Evolutionary conservation across 106 monocot genomes (phyloP), one percentile per base, ranked within the genome.

Genomic region (Dioscorea alata): DNA sequence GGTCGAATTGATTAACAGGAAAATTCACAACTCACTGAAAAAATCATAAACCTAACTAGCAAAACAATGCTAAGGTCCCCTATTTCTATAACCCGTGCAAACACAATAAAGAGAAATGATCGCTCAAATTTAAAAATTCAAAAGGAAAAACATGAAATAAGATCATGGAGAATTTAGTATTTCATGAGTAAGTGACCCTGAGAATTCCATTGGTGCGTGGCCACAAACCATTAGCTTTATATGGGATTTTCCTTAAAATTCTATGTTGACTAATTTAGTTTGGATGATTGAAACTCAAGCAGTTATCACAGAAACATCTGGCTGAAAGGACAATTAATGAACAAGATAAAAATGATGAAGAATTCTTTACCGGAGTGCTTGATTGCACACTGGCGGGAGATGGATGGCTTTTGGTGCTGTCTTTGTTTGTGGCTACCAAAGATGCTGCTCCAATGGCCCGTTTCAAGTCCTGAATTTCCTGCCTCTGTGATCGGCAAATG

Each of bases 401-500:
- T 31, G 31, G 70, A 25, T 72, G 75, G 51, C 57, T 69, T 23
- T 72, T 79, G 0, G 68, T 28, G 14, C 28, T 67, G 54, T 79
- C 84, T 60, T 90, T 85, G 42, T 33, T 61, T 71, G 69, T 20
- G 2, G 24, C 57, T 13, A 81, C 64, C 25, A 68, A 50, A 33
- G 65, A 75, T 68, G 73, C 42, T 15, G 70, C 48, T 68, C 76
- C 69, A 56, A 85, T 57, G 4, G 78, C 18, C 13, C 70, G 74
- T 71, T 99, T 99, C 68, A 99, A 73, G 60, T 93, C 99, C 58
- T 93, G 90, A 50, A 99, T 83, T 74, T 99, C 99, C 73, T 88
- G 83, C 54, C 93, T 73, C 70, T 99, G 99, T 50, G 93, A 90
- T 35, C 89, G 81, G 73, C 99, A 99, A 52, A 99, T 93, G 67